phyloP scores from a whole-genome alignment of 495 filamentous ascomycete species.

The Penicillium canescens region DNA sequence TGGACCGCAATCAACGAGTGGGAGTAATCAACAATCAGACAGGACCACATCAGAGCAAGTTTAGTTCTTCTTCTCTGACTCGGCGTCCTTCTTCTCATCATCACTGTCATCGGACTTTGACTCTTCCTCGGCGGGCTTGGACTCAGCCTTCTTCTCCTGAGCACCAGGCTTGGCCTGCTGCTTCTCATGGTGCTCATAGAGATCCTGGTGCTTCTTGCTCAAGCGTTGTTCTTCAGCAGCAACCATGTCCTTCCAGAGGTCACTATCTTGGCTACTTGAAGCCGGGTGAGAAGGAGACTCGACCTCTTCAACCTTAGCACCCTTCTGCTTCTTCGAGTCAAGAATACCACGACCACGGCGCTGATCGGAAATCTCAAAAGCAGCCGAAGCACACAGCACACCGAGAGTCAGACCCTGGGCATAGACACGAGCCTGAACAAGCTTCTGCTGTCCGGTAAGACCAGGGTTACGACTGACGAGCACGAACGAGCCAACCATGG shows the following conservation, averaged over 20 bases:
- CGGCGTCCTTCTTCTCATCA: conserved; percentile 15
- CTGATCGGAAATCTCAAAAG: conserved; percentile 85
- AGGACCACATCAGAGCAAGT: conserved; percentile 1
- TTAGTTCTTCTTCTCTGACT: conserved; percentile 15
- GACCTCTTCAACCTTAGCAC: neutral
- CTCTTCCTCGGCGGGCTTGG: conserved; percentile 7
- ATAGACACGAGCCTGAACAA: conserved; percentile 96
- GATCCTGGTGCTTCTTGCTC: conserved; percentile 53
- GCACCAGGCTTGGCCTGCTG: conserved; percentile 6
- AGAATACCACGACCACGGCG: conserved; percentile 64
- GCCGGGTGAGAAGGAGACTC: conserved; percentile 64
- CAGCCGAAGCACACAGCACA: conserved; percentile 83
- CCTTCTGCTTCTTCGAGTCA: conserved; percentile 57
- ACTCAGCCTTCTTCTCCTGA: conserved; percentile 14
- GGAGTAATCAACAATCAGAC: neutral
- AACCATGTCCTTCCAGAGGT: conserved; percentile 91
- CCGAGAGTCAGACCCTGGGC: conserved; percentile 93
- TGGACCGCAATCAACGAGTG: neutral
- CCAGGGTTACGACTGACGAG: conserved; percentile 79
- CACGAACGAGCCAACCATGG: conserved; percentile 74
- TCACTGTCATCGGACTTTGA: conserved; percentile 16
- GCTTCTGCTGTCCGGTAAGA: conserved; percentile 77
- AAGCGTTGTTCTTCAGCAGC: conserved; percentile 71
- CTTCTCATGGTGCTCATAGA: conserved; percentile 34
- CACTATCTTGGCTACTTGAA: conserved; percentile 64